These are phyloP conservation scores for Verticillium klebahnii DNA, from an alignment of 2,329 filamentous ascomycete species.

Conservation along the genomic window DNA sequence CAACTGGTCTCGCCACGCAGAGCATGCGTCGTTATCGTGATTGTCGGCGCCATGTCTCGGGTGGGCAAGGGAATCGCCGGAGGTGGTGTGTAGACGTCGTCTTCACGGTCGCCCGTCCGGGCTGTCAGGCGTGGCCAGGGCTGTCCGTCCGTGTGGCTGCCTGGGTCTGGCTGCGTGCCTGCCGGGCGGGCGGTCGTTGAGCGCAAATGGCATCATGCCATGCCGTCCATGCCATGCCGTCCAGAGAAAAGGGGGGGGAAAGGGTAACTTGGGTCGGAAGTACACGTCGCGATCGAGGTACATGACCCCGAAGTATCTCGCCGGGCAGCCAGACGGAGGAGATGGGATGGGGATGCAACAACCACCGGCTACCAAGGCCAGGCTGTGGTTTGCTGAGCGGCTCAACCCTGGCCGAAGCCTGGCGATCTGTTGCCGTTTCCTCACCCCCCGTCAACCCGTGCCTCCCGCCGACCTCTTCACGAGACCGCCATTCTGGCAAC, in stretches of 20 bases:
- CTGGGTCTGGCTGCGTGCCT: background rate
- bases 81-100: background rate
- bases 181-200: background rate
- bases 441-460: too few relatives aligned
- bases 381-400: background rate
- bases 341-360: background rate
- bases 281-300: conserved; percentile 1
- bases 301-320: background rate
- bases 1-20: background rate
- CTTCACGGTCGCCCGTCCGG: background rate
- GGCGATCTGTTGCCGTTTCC: background rate
- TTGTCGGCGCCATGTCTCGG: conserved; percentile 4
- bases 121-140: background rate
- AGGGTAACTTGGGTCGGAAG: background rate
- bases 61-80: background rate
- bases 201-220: background rate
- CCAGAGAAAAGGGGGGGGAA: background rate
- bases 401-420: background rate
- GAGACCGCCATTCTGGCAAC: background rate
- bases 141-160: background rate
- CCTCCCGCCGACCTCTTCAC: background rate
- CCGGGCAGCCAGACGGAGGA: background rate
- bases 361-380: background rate
- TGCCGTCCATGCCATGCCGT: background rate
- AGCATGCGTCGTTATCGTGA: background rate